Conservation (phyloP, 768 basidiomycete species). For the Saitozyma podzolica region DNA sequence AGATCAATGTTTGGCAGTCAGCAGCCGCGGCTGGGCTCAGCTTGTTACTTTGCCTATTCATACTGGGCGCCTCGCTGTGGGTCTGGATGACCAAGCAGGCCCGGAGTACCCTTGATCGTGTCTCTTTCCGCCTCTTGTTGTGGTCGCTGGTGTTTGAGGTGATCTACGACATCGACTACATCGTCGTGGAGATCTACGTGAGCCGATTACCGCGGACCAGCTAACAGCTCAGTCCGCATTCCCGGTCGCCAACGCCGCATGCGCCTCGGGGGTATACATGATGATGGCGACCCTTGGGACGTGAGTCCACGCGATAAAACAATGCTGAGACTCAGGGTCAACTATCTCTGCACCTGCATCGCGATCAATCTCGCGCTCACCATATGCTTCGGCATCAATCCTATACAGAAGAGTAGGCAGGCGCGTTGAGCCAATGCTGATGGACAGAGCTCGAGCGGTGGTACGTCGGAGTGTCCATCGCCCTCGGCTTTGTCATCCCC, state of each 20-base stretch:
- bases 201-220: not conserved
- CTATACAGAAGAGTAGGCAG: constrained; percentile 20
- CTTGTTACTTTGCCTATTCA: not conserved
- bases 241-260: constrained; percentile 3
- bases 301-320: constrained; percentile 9
- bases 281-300: constrained; percentile 17
- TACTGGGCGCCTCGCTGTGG: not conserved
- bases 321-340: constrained; percentile 23
- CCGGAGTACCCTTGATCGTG: constrained; percentile 15
- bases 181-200: constrained; percentile 13
- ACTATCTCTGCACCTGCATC: constrained; percentile 29
- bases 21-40: not conserved
- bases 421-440: not conserved
- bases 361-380: constrained; percentile 37
- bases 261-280: constrained; percentile 24
- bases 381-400: constrained; percentile 31
- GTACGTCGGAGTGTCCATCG: constrained; percentile 28
- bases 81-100: not conserved
- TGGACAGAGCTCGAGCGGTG: constrained; percentile 25
- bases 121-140: constrained; percentile 31
- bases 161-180: constrained; percentile 20
- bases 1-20: constrained; percentile 3
- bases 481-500: constrained; percentile 19
- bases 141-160: constrained; percentile 30
- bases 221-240: not conserved